phyloP scores from a whole-genome alignment of 768 basidiomycete genomes.

The button mushroom (Agaricus bisporus) region DNA sequence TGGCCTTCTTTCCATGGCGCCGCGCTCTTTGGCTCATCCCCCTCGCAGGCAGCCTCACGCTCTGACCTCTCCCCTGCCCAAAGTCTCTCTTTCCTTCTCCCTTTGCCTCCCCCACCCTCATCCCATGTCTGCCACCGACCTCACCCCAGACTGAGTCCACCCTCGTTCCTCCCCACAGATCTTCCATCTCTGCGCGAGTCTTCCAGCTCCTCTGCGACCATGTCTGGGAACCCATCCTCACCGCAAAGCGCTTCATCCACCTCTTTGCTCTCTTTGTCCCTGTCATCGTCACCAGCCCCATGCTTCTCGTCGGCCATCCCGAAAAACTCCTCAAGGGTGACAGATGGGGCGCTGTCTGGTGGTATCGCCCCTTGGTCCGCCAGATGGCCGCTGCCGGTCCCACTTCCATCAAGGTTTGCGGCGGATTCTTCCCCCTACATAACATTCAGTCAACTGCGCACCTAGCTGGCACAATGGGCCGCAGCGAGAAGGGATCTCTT shows the following conservation, averaged over 20 bases:
- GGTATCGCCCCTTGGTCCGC: constrained; percentile 84
- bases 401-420: constrained; percentile 86
- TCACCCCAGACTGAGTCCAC: constrained; percentile 18
- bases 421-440: background rate
- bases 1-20: constrained; percentile 21
- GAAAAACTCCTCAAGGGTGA: constrained; percentile 59
- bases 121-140: constrained; percentile 29
- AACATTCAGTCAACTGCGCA: constrained; percentile 12
- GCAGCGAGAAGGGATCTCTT: constrained; percentile 93
- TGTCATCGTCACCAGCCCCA: constrained; percentile 76
- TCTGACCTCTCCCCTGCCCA: constrained; percentile 42
- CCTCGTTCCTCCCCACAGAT: constrained; percentile 69
- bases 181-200: constrained; percentile 40
- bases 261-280: constrained; percentile 83
- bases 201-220: constrained; percentile 42
- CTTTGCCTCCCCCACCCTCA: constrained; percentile 42
- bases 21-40: constrained; percentile 51
- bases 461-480: constrained; percentile 95
- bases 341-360: constrained; percentile 93
- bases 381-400: constrained; percentile 96
- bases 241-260: constrained; percentile 75
- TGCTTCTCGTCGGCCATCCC: constrained; percentile 67
- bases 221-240: constrained; percentile 83
- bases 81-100: constrained; percentile 33
- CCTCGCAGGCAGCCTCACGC: constrained; percentile 43